These are phyloP conservation scores for Carex arenaria DNA, from an alignment of 202 grass and related monocot species.

Conservation along the genomic window DNA sequence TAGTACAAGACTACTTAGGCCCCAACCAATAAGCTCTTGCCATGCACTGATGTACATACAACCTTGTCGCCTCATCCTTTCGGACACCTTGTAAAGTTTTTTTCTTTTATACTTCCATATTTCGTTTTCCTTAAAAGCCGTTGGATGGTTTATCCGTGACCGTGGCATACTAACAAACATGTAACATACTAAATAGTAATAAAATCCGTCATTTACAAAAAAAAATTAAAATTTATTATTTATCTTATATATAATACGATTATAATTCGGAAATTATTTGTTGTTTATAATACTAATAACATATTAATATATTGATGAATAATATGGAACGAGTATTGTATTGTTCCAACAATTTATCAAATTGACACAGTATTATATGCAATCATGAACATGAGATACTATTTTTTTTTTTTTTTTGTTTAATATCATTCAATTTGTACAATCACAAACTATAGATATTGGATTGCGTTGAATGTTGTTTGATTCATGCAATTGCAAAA, in stretches of 20 bases:
- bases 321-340: too few species aligned
- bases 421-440: background rate
- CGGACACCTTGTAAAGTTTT: background rate
- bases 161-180: background rate
- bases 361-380: background rate
- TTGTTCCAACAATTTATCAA: too few species aligned
- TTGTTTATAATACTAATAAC: too few species aligned
- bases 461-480: background rate
- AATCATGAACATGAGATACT: background rate
- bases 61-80: background rate
- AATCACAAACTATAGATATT: background rate
- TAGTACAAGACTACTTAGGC: background rate
- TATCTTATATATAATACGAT: too few species aligned
- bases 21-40: background rate
- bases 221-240: too few species aligned
- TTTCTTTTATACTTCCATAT: background rate
- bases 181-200: too few species aligned
- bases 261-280: too few species aligned
- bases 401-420: background rate
- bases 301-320: too few species aligned
- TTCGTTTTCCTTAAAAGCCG: too few species aligned
- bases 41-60: background rate
- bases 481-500: background rate
- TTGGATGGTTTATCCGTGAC: background rate
- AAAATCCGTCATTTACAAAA: too few species aligned